Percentiles rank a stretch among this genome's conserved stretches.
phyloP scores from a whole-genome alignment of 2,329 filamentous ascomycete genomes.

The Aspergillus sp. region DNA sequence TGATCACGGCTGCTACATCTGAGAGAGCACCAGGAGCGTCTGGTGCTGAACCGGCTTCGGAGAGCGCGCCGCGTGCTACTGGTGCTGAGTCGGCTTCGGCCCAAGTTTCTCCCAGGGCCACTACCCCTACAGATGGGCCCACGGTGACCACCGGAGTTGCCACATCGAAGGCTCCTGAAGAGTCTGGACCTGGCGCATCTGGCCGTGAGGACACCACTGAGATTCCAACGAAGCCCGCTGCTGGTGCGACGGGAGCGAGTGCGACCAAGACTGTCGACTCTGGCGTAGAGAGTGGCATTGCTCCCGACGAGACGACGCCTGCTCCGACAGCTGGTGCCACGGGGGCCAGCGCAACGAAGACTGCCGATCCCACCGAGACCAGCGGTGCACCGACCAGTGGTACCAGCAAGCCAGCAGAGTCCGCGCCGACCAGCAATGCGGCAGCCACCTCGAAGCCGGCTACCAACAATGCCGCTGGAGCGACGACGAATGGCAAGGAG shows the following conservation, averaged over 20 bases:
- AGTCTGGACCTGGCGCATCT: conserved; percentile 14
- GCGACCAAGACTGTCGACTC: conserved; percentile 21
- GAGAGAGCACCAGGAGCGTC: background rate
- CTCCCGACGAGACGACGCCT: background rate
- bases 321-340: conserved; percentile 9
- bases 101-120: conserved; percentile 22
- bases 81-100: conserved; percentile 18
- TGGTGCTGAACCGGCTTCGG: conserved; percentile 35
- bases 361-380: conserved; percentile 10
- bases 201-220: background rate
- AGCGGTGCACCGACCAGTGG: background rate
- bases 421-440: background rate
- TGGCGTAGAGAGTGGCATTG: background rate
- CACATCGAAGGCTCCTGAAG: conserved; percentile 21
- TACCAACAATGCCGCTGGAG: conserved; percentile 7
- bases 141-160: conserved; percentile 24
- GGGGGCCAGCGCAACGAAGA: conserved; percentile 19
- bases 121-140: conserved; percentile 10
- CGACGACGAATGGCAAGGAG: conserved; percentile 12
- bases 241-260: conserved; percentile 12
- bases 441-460: background rate
- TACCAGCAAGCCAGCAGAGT: background rate
- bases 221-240: background rate
- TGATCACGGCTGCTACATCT: background rate
- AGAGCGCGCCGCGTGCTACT: conserved; percentile 38